phyloP scores from a whole-genome alignment of 176 grass and related monocot species.

The Tillandsia leiboldiana region DNA sequence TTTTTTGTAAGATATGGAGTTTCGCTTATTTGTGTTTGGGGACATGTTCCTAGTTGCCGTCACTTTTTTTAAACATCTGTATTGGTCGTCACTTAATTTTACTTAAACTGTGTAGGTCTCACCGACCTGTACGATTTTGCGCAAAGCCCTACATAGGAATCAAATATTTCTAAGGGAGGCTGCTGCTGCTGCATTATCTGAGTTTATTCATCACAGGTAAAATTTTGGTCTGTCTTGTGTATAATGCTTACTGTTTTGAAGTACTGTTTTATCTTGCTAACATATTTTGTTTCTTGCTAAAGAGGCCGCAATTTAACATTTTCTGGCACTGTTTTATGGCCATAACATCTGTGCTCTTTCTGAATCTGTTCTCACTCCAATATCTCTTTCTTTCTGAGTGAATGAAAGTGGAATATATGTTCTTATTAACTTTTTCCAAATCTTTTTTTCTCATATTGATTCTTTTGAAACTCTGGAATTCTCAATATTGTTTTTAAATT shows the following conservation, averaged over 20 bases:
- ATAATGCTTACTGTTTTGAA: neutral
- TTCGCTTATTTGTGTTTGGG: too few species aligned
- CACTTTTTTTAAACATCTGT: constrained; percentile 6
- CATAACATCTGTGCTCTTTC: too few species aligned
- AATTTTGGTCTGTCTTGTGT: too few species aligned
- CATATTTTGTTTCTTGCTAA: neutral
- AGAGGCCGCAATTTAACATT: neutral
- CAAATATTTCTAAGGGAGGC: constrained; percentile 89
- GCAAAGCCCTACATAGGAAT: constrained; percentile 75
- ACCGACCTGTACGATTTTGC: constrained; percentile 71
- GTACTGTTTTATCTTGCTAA: neutral
- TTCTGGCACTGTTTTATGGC: too few species aligned
- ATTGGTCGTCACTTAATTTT: constrained; percentile 11
- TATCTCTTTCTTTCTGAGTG: too few species aligned
- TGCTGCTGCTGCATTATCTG: constrained; percentile 80
- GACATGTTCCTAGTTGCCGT: neutral
- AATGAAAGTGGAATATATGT: too few species aligned
- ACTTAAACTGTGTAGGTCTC: constrained; percentile 49
- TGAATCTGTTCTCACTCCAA: too few species aligned
- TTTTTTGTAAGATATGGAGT: too few species aligned
- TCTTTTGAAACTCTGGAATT: too few species aligned
- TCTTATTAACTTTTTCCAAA: too few species aligned
- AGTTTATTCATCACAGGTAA: constrained; percentile 85
- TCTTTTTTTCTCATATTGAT: too few species aligned
- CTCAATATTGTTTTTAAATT: too few species aligned